Base-by-base conservation (phyloP, 148 eudicot genomes). In the Chenopodium formosanum region DNA sequence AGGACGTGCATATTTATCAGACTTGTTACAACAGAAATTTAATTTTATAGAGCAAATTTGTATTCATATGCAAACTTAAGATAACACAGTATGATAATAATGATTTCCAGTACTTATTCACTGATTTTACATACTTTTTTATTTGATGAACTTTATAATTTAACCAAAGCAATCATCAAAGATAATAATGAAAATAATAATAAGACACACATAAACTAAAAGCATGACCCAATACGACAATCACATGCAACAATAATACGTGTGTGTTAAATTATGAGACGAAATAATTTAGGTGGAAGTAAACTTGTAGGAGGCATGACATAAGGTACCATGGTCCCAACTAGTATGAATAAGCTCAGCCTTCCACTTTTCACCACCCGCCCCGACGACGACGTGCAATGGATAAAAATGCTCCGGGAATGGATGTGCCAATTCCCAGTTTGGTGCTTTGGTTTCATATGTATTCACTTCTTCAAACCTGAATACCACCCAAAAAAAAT, bases 361-460 rank as follows among this genome's bases (percentile, higher is more conserved):
- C 82, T 90, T 92, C 4, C 97, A 73, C 32, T 86, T 78, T 29
- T 82, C 89, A 56, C 93, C 97, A 3, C 92, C 86, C 19, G 98
- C 98, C 7, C 98, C 98, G 68, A 92, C 79, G 37, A 94, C 98
- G 25, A 94, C 92, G 40, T 92, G 98, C 75, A 94, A 65, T 1
- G 97, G 98, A 65, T 92, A 92, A 44, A 92, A 90, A 79, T 94
- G 98, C 4, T 94, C 97, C 3, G 98, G 97, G 77, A 62, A 40
- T 9, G 97, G 98, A 79, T 94, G 97, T 65, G 98, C 93, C 14
- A 70, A 76, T 79, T 88, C 89, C 4, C 93, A 90, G 70, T 89
- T 81, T n/a, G 97, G 98, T 44, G 97, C 98, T 80, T 83, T 91
- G 70, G 82, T 87, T 50, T 83, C 80, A 23, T 82, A 94, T n/a